phyloP scores from a whole-genome alignment of 2,329 filamentous ascomycete species.

The Sphaerulina musiva region DNA sequence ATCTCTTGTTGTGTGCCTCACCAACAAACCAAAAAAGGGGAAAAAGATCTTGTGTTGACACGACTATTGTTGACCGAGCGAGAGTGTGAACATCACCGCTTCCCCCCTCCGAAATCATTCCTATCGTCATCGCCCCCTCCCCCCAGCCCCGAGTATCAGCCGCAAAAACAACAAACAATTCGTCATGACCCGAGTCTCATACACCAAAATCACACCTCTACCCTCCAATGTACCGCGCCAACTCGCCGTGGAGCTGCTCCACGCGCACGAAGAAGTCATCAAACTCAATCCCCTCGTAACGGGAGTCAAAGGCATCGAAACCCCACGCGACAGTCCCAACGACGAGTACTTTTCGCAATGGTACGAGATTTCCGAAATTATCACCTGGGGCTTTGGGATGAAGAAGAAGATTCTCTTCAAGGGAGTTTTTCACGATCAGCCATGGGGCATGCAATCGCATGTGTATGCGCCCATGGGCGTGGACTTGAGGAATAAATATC shows the following conservation, averaged over 20 bases:
- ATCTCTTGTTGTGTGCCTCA: too few relatives aligned
- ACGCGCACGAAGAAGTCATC: constrained; percentile 64
- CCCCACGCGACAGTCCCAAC: constrained; percentile 57
- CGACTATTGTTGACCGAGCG: too few relatives aligned
- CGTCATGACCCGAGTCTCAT: constrained; percentile 26
- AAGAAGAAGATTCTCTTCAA: constrained; percentile 62
- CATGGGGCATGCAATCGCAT: constrained; percentile 65
- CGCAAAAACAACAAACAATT: background rate
- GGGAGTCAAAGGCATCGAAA: constrained; percentile 56
- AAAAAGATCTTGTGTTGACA: too few relatives aligned
- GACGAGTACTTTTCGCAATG: constrained; percentile 69
- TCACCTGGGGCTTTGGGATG: constrained; percentile 61
- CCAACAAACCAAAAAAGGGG: too few relatives aligned
- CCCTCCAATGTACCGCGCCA: constrained; percentile 64
- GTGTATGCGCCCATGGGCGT: constrained; percentile 62
- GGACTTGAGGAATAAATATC: constrained; percentile 62
- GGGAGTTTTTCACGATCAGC: constrained; percentile 65
- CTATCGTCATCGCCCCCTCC: too few relatives aligned
- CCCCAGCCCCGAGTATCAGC: background rate
- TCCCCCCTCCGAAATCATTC: too few relatives aligned
- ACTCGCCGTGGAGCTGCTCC: constrained; percentile 65
- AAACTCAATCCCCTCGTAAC: constrained; percentile 64
- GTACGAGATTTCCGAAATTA: constrained; percentile 66
- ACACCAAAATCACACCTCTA: constrained; percentile 64
- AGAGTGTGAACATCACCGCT: too few relatives aligned